Percentiles rank a stretch among this genome's conserved stretches.
phyloP scores from a whole-genome alignment of 176 grass and related monocot species.

The Zea luxurians region DNA sequence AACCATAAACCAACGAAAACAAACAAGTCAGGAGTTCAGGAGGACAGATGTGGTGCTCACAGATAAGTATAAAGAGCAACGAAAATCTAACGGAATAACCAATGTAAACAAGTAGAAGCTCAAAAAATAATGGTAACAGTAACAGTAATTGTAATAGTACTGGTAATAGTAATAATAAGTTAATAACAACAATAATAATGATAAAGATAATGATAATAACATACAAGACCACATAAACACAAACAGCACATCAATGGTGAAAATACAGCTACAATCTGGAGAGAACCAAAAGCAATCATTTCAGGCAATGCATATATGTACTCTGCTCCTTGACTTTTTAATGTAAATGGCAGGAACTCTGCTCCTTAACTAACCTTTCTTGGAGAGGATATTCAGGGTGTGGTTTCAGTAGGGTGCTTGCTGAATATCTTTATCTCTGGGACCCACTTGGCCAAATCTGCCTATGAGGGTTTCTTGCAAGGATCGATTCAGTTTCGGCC shows the following conservation, averaged over 20 bases:
- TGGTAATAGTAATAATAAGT: no score
- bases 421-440: neutral
- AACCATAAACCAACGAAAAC: conserved; percentile 10
- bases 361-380: neutral
- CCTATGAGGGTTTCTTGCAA: neutral
- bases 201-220: neutral
- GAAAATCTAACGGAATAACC: conserved; percentile 20
- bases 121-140: neutral
- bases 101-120: conserved; percentile 1
- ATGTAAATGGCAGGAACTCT: no score
- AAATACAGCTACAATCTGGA: conserved; percentile 12
- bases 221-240: neutral
- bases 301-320: neutral
- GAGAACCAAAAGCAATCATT: conserved; percentile 2
- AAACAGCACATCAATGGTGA: neutral
- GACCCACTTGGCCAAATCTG: neutral
- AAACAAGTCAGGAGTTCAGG: neutral
- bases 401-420: neutral
- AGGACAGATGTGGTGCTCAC: neutral
- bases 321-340: no score
- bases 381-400: neutral
- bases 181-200: neutral
- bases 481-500: neutral
- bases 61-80: conserved; percentile 30
- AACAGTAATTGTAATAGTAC: no score